A percentile compares a stretch with the other conserved stretches of the same genome.
phyloP scores from a whole-genome alignment of 768 basidiomycete genomes.

The Mycena indigotica region DNA sequence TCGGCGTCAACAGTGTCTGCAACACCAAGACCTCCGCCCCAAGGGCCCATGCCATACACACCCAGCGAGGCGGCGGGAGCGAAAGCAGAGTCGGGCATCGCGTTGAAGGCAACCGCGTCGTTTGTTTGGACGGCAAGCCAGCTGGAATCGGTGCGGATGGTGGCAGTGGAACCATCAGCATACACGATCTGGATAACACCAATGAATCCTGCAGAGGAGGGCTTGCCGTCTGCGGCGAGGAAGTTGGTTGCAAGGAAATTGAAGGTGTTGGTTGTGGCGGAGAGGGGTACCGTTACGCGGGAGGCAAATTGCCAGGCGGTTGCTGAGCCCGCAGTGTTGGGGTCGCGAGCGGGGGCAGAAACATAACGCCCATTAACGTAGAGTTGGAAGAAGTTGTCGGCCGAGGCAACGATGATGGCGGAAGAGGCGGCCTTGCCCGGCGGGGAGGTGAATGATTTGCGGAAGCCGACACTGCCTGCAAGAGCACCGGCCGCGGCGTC shows the following conservation, averaged over 20 bases:
- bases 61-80: not conserved
- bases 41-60: not conserved
- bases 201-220: not conserved
- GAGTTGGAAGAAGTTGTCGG: slow-evolving; percentile 14
- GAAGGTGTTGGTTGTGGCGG: not conserved
- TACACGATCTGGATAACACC: not conserved
- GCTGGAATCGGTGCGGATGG: not conserved
- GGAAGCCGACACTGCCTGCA: slow-evolving; percentile 14
- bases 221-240: not conserved
- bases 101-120: not conserved
- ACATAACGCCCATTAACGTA: not conserved
- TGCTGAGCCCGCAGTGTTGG: not conserved
- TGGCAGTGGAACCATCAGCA: not conserved
- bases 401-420: slow-evolving; percentile 5
- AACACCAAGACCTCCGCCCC: not conserved
- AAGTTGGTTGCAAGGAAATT: not conserved
- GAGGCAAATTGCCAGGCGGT: slow-evolving; percentile 1
- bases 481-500: slow-evolving; percentile 5
- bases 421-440: slow-evolving; percentile 2
- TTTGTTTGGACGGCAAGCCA: not conserved
- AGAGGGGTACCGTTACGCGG: not conserved
- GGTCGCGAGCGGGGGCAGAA: not conserved
- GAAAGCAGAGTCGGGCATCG: not conserved
- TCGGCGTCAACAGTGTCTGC: not conserved
- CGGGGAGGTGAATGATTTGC: slow-evolving; percentile 5